phyloP scores from a whole-genome alignment of 2,329 filamentous ascomycete species.

The Aspergillus novofumigatus region DNA sequence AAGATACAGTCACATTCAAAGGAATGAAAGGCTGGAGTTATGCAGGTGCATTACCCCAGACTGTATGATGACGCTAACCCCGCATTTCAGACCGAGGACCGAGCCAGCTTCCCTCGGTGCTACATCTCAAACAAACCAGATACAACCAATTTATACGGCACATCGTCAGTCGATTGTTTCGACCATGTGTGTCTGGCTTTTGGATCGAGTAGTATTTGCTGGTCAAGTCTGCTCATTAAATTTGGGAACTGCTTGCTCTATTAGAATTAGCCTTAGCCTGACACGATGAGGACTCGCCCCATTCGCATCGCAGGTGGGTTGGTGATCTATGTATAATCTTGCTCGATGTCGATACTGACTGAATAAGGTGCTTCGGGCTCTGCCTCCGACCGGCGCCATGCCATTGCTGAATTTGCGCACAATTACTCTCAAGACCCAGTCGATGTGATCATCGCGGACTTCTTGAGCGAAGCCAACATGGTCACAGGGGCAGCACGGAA shows the following conservation, averaged over 20 bases:
- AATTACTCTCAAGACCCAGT: conserved; percentile 42
- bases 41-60: neutral
- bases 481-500: conserved; percentile 35
- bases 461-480: conserved; percentile 52
- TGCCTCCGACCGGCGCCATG: conserved; percentile 44
- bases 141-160: neutral
- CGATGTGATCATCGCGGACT: conserved; percentile 46
- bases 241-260: neutral
- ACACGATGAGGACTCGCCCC: conserved; percentile 18
- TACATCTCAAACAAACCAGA: neutral
- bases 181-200: neutral
- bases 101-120: neutral
- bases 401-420: conserved; percentile 40
- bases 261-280: neutral
- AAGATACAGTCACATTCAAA: neutral
- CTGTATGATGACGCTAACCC: neutral
- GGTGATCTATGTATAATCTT: neutral
- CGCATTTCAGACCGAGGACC: neutral
- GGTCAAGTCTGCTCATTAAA: neutral
- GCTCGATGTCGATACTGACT: neutral
- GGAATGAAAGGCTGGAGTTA: neutral
- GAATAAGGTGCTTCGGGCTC: conserved; percentile 42
- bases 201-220: neutral
- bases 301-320: conserved; percentile 26
- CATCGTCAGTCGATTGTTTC: neutral